Percentiles rank a stretch among this genome's conserved stretches.
phyloP scores from a whole-genome alignment of 108 stramenopile genomes.

The Aurantiochytrium sp. region DNA sequence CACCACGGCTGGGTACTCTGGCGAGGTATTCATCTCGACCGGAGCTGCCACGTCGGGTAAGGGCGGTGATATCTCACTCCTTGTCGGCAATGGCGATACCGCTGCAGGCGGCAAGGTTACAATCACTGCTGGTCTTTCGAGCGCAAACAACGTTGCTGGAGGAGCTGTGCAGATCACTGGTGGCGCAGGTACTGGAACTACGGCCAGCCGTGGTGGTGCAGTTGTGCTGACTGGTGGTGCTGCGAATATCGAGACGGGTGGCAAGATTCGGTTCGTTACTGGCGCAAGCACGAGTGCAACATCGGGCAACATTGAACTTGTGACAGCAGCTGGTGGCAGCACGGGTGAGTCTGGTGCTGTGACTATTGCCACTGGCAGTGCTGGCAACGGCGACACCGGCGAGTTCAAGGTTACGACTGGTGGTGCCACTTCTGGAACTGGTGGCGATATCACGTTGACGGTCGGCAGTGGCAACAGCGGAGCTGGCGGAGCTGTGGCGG shows the following conservation, averaged over 20 bases:
- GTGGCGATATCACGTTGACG: constrained; percentile 26
- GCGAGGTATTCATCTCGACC: too few species aligned
- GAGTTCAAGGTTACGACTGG: constrained; percentile 25
- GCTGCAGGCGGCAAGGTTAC: too few species aligned
- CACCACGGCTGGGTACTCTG: too few species aligned
- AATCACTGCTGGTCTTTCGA: too few species aligned
- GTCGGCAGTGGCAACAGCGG: constrained; percentile 37
- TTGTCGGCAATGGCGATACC: too few species aligned
- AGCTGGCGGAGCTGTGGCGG: constrained; percentile 25
- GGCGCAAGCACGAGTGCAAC: not conserved
- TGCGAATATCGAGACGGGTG: not conserved
- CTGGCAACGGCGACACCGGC: constrained; percentile 5
- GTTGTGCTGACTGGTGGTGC: not conserved
- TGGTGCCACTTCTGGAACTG: constrained; percentile 17
- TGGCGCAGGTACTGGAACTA: too few species aligned
- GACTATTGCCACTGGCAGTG: not conserved
- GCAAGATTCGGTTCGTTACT: not conserved
- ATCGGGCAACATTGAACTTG: not conserved
- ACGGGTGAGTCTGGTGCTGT: constrained; percentile 29
- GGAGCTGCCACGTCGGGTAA: too few species aligned
- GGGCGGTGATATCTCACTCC: too few species aligned
- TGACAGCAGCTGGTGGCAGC: not conserved
- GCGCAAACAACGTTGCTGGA: too few species aligned
- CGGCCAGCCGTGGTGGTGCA: not conserved
- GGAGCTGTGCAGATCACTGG: too few species aligned